A percentile compares a stretch with the other conserved stretches of the same genome.
These are phyloP conservation scores for Acacia confusa DNA, from an alignment of 306 rosid species.

Conservation along the genomic window DNA sequence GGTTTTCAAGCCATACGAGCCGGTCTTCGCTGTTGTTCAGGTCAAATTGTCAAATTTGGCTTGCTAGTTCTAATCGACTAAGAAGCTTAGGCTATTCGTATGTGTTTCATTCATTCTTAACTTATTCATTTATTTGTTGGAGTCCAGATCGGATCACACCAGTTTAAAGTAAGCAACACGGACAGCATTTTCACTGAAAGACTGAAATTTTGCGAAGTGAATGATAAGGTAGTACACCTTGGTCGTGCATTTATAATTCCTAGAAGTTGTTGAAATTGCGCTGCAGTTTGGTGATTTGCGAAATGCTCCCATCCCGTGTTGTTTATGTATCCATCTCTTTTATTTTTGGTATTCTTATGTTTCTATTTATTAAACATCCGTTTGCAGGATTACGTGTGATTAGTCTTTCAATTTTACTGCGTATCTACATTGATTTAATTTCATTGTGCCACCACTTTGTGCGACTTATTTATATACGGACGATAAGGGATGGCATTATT, in stretches of 20 bases:
- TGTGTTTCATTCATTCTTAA: background rate
- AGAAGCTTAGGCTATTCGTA: background rate
- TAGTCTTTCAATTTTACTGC: background rate
- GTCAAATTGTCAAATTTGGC: slow-evolving; percentile 33
- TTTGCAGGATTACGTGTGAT: background rate
- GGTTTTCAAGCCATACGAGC: slow-evolving; percentile 73
- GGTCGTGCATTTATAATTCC: background rate
- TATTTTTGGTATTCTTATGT: background rate
- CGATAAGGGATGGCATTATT: slow-evolving; percentile 1
- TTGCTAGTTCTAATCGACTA: background rate
- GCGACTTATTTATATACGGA: background rate
- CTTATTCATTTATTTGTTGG: background rate
- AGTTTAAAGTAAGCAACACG: slow-evolving; percentile 87
- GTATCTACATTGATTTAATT: slow-evolving; percentile 4
- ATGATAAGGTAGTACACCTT: slow-evolving; percentile 70
- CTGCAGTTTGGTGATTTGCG: background rate
- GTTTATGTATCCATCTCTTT: background rate
- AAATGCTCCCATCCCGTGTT: background rate
- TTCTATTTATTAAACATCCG: background rate
- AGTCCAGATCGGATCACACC: slow-evolving; percentile 84
- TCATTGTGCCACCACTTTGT: background rate
- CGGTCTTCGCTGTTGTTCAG: slow-evolving; percentile 85
- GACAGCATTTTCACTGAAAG: slow-evolving; percentile 86
- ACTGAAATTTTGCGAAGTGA: slow-evolving; percentile 84
- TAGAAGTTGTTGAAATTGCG: background rate